Base-by-base conservation (phyloP, 73 alveolate species). In the Paramecium primaurelia region DNA sequence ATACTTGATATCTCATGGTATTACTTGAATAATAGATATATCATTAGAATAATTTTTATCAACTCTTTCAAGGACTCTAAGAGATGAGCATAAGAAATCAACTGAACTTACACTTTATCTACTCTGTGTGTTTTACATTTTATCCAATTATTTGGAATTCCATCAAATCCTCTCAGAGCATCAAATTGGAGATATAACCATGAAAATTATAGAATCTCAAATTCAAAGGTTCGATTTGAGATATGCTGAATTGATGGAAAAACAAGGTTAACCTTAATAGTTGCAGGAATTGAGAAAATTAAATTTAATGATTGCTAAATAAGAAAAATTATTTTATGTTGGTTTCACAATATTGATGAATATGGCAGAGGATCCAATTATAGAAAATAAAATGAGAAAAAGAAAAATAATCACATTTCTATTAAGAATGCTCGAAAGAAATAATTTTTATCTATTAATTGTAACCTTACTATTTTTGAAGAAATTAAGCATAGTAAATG, bases 351-450 rank as follows among this genome's bases (percentile, higher is more conserved):
- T 98, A 12, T 96, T 98, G 25, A 95, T 97, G 68, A 96, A 98
- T 92, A 94, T 98, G 89, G 99, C 99, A 1, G 99, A 98, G 92
- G 99, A 98, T 92, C 95, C 98, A 44, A 92, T 95, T 92, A 97
- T 98, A 20, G 99, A 98, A 93, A 94, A 97, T 73, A 97, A 98
- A 93, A 98, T 98, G 98, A 98, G 95, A 80, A 94, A 94, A 83
- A 96, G 98, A 93, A 96, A 96, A 54, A 97, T 97, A 69, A 96
- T 97, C 51, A 84, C 95, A 25, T 93, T 93, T 68, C 96, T 97
- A 3, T 71, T 97, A 22, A 93, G 96, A 44, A 97, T 97, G 96
- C 93, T 98, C 80, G 99, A 94, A 40, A 96, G 99, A 80, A 96
- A 96, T 87, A 97, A 98, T 77, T 96, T 98, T 68, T 97, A 98